Evolutionary conservation across 352 stramenopile genomes (phyloP).

Genomic region (Saprolegnia diclina): DNA sequence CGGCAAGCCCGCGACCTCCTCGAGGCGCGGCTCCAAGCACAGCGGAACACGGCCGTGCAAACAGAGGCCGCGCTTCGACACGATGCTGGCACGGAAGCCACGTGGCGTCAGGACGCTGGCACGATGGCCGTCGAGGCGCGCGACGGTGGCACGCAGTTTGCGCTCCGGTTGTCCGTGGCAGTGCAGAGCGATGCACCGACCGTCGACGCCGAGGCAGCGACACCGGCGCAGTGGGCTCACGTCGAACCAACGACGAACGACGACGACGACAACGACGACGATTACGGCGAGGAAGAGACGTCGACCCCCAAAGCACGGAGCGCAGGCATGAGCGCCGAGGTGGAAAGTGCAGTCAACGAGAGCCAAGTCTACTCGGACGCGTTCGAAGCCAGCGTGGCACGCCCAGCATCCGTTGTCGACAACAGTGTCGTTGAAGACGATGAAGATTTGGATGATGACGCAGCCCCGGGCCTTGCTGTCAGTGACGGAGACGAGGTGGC

Average conservation of each 20-base stretch:
- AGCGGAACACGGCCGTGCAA: conserved; percentile 5
- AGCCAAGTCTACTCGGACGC: conserved; percentile 9
- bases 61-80: conserved; percentile 1
- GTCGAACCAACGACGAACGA: not conserved
- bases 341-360: not conserved
- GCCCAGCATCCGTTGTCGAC: not conserved
- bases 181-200: conserved; percentile 13
- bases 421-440: not conserved
- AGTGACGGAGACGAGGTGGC: not conserved
- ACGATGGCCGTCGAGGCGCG: conserved; percentile 21
- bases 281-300: not conserved
- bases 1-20: conserved; percentile 11
- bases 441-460: not conserved
- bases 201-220: not conserved
- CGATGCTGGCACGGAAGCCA: conserved; percentile 8
- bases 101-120: conserved; percentile 2
- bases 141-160: conserved; percentile 11
- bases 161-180: conserved; percentile 8
- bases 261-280: conserved; percentile 1
- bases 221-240: not conserved
- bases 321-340: not conserved
- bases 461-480: not conserved
- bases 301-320: not conserved
- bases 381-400: not conserved
- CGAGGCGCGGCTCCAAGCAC: not conserved